Percentiles rank a stretch among this genome's conserved stretches.
Conservation (phyloP, 352 stramenopile species). For the Globisporangium uncinulatum region DNA sequence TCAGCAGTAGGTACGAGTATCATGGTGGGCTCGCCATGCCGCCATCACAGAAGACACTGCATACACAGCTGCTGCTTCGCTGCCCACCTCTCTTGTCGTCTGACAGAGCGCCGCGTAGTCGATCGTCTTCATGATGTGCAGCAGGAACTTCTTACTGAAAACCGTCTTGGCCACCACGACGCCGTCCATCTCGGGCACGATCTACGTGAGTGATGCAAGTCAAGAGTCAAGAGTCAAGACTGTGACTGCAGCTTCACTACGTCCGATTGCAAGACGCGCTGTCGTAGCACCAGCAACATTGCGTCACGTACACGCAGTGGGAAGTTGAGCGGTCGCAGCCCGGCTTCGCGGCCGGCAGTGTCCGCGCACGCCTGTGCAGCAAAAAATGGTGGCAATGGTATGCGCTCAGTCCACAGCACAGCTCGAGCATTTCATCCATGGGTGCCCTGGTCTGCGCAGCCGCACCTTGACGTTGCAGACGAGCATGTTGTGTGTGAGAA, state of each 20-base stretch:
- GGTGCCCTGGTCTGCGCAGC: too few species aligned
- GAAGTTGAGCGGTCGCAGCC: conserved; percentile 68
- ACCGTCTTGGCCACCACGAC: conserved; percentile 75
- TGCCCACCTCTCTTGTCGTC: conserved; percentile 63
- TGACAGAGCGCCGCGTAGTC: conserved; percentile 72
- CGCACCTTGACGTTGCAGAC: conserved; percentile 79
- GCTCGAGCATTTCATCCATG: too few species aligned
- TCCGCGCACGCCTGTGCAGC: conserved; percentile 59
- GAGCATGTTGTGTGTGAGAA: conserved; percentile 87
- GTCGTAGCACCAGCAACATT: not conserved
- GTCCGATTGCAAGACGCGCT: not conserved
- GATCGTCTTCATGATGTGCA: conserved; percentile 85
- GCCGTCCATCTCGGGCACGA: conserved; percentile 71
- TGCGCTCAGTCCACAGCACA: too few species aligned
- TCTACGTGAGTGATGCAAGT: conserved; percentile 27
- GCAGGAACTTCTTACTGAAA: conserved; percentile 81
- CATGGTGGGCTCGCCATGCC: too few species aligned
- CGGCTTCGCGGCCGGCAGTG: conserved; percentile 57
- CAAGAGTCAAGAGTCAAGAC: not conserved
- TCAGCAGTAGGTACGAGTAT: not conserved
- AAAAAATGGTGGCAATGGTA: not conserved
- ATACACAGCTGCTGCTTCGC: too few species aligned
- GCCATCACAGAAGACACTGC: too few species aligned
- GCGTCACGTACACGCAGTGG: conserved; percentile 47
- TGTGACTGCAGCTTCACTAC: not conserved